Base-by-base conservation (phyloP, 305 asterid genomes). In the Fraxinus albicans region DNA sequence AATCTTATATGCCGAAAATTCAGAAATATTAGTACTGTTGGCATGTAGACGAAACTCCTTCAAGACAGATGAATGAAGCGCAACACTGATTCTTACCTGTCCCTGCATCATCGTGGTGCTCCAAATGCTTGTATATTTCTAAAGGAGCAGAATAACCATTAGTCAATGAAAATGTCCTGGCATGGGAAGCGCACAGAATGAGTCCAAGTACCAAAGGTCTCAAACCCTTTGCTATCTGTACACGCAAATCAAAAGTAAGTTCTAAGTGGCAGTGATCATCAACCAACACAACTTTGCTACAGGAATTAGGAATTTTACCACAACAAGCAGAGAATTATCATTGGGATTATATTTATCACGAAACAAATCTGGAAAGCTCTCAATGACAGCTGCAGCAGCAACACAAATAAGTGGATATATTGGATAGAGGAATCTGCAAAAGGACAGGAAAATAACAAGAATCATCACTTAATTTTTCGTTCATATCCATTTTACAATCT, bases 381-480 rank as follows among this genome's bases (percentile, higher is more conserved):
- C 98, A 84, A 94, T 94, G 86, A 92, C 98, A 90, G 99, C 98
- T 69, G 98, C 89, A 85, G 99, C 99, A 89, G 99, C 98, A 81
- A 94, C 95, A 84, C 99, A 94, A 60, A 96, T 92, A 86, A 96
- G 97, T 58, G 99, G 99, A 88, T 94, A 96, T 88, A 96, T 91
- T 78, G 99, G 99, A 88, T 94, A 96, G 60, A 96, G 98, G 84
- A 96, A 96, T 88, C 99, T 94, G 95, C 88, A 90, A 81, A 86
- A 72, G 50, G 44, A 88, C 81, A 60, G 69, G 79, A 78, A 60
- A 80, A 76, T 74, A 82, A 79, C 80, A 83, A 38, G 63, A 74
- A 80, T 80, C 38, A 84, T 77, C 73, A 79, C 60, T 50, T 84
- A 82, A 60, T 35, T 77, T 80, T 76, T 79, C 81, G 63, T 85